These are phyloP conservation scores for Passiflora organensis DNA, from an alignment of 345 rosid genomes.

Conservation along the genomic window DNA sequence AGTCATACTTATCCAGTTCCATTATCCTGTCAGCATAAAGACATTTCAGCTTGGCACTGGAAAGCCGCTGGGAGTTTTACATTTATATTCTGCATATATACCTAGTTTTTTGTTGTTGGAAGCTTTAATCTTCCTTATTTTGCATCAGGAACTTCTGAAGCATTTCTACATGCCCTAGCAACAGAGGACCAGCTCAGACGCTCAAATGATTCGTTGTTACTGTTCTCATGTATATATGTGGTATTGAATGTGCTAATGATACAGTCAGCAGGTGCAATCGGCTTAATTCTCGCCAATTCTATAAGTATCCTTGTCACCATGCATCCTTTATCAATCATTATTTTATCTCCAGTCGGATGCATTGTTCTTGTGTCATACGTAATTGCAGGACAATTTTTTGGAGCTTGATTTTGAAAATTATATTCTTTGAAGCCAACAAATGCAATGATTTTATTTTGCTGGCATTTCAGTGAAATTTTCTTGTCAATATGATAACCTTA, in stretches of 20 bases:
- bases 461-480: background rate
- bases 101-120: background rate
- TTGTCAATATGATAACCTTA: background rate
- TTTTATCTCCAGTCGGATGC: background rate
- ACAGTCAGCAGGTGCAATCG: slow-evolving; percentile 71
- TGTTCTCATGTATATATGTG: slow-evolving; percentile 62
- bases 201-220: slow-evolving; percentile 69
- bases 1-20: no score
- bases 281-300: slow-evolving; percentile 84
- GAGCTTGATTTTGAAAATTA: background rate
- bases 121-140: slow-evolving; percentile 14
- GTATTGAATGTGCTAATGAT: slow-evolving; percentile 57
- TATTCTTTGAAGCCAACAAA: background rate
- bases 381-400: no score
- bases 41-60: background rate
- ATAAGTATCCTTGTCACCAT: slow-evolving; percentile 62
- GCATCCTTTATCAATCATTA: background rate
- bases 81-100: background rate
- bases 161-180: slow-evolving; percentile 91
- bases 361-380: background rate
- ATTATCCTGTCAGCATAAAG: no score
- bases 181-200: slow-evolving; percentile 68
- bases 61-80: background rate
- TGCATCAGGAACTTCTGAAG: slow-evolving; percentile 86
- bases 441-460: background rate